Percentiles rank a stretch among this genome's conserved stretches.
Evolutionary conservation across 768 basidiomycete genomes (phyloP).

Genomic region (Trametes gibbosa): DNA sequence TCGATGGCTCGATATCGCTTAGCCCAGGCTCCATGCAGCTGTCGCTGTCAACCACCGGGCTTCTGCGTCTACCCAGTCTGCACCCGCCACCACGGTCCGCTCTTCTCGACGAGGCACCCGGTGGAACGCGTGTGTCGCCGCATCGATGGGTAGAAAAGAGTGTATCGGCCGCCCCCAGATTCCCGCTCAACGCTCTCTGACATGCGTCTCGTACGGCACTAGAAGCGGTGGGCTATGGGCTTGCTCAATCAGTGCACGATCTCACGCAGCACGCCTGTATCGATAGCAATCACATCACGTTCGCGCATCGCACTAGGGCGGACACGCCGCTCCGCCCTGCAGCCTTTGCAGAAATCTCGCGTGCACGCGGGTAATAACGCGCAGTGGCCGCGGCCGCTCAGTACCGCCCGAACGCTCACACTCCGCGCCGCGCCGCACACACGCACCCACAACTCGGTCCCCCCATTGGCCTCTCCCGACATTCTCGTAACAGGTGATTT

Average conservation of each 20-base stretch:
- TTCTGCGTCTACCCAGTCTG: too few relatives aligned
- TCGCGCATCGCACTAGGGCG: too few relatives aligned
- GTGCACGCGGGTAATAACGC: background rate
- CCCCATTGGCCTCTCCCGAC: background rate
- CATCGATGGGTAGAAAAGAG: background rate
- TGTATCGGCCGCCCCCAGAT: too few relatives aligned
- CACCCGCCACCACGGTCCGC: too few relatives aligned
- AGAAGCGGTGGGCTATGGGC: background rate
- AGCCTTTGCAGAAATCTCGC: background rate
- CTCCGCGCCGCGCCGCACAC: background rate
- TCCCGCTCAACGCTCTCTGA: background rate
- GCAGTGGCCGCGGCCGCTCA: too few relatives aligned
- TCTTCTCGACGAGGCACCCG: background rate
- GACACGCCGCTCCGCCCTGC: too few relatives aligned
- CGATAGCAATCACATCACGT: background rate
- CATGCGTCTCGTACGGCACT: background rate
- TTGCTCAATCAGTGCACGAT: background rate
- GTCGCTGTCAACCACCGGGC: too few relatives aligned
- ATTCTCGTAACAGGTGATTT: background rate
- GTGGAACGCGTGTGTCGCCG: too few relatives aligned
- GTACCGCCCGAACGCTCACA: background rate
- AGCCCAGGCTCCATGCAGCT: background rate
- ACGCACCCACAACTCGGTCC: slow-evolving; percentile 5
- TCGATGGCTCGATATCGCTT: background rate
- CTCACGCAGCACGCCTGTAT: background rate